Percentiles rank a stretch among this genome's conserved stretches.
Conservation (phyloP, 768 basidiomycete genomes). For the Neoboletus brunneissimus region DNA sequence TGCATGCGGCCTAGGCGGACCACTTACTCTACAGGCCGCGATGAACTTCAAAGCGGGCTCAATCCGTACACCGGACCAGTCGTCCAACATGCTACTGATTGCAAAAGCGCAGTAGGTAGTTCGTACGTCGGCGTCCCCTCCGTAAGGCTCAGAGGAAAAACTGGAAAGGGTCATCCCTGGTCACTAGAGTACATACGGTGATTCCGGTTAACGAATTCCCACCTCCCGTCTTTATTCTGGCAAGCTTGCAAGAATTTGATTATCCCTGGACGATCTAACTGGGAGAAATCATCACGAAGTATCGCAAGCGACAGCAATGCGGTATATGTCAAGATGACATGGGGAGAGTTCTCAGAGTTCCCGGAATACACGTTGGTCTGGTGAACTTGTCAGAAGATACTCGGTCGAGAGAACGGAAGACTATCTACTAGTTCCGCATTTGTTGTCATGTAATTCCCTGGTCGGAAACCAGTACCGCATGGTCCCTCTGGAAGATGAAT, state of each 20-base stretch:
- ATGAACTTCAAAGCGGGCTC: slow-evolving; percentile 62
- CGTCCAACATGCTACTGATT: slow-evolving; percentile 72
- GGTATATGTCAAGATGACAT: slow-evolving; percentile 93
- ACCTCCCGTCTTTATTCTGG: slow-evolving; percentile 86
- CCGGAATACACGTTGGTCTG: slow-evolving; percentile 40
- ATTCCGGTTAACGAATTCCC: slow-evolving; percentile 7
- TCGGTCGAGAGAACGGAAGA: not conserved
- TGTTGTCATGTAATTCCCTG: slow-evolving; percentile 68
- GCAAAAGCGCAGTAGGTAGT: slow-evolving; percentile 87
- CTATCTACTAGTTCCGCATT: slow-evolving; percentile 17
- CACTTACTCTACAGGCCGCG: slow-evolving; percentile 64
- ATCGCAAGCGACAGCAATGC: slow-evolving; percentile 81
- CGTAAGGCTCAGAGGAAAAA: slow-evolving; percentile 68
- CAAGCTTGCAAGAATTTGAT: slow-evolving; percentile 63
- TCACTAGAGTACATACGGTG: slow-evolving; percentile 1
- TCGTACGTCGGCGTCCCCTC: slow-evolving; percentile 74
- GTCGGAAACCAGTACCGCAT: slow-evolving; percentile 68
- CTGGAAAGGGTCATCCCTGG: slow-evolving; percentile 35
- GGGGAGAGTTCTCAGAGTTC: slow-evolving; percentile 59
- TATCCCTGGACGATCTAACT: slow-evolving; percentile 69
- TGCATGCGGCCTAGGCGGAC: not conserved
- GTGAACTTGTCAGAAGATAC: slow-evolving; percentile 11
- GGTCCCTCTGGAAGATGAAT: slow-evolving; percentile 42
- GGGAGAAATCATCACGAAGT: slow-evolving; percentile 79
- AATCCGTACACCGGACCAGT: slow-evolving; percentile 74